phyloP scores from a whole-genome alignment of 1,284 basidiomycete genomes.

The Puccinia triticina region DNA sequence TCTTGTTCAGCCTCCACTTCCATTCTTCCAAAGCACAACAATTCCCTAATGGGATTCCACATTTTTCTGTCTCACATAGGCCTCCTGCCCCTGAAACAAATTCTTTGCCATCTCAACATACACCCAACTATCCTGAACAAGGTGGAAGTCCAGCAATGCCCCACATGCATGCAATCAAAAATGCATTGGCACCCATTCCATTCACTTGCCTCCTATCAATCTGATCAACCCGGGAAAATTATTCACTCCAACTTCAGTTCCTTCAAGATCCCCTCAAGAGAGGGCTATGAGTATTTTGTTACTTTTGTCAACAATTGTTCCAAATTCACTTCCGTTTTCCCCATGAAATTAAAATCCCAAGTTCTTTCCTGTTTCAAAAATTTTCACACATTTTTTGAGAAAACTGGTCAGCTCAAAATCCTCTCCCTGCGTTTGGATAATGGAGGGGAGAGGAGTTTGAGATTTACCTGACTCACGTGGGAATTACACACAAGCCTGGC shows the following conservation, averaged over 20 bases:
- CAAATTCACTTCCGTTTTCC: neutral
- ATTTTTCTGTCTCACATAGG: too few species aligned
- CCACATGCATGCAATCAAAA: neutral
- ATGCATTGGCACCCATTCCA: neutral
- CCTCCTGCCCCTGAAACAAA: neutral
- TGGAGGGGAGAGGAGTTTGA: neutral
- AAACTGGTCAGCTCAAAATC: conserved; percentile 51
- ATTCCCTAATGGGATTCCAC: too few species aligned
- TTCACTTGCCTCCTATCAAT: neutral
- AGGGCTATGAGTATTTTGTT: neutral
- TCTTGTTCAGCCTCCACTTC: too few species aligned
- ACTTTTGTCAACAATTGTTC: conserved; percentile 9
- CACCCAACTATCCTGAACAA: neutral
- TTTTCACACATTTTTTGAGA: conserved; percentile 58
- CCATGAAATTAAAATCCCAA: conserved; percentile 15
- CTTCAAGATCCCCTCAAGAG: neutral
- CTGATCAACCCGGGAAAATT: neutral
- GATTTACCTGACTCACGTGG: neutral
- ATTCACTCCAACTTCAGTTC: neutral
- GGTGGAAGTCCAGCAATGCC: neutral
- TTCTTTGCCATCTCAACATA: neutral
- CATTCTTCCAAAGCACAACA: too few species aligned
- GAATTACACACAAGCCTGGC: neutral
- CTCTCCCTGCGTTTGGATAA: neutral
- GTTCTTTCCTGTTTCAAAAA: conserved; percentile 56